Evolutionary conservation across 2,329 filamentous ascomycete species (phyloP), one percentile per base, ranked within the genome.

Genomic region (Thielaviopsis populi): DNA sequence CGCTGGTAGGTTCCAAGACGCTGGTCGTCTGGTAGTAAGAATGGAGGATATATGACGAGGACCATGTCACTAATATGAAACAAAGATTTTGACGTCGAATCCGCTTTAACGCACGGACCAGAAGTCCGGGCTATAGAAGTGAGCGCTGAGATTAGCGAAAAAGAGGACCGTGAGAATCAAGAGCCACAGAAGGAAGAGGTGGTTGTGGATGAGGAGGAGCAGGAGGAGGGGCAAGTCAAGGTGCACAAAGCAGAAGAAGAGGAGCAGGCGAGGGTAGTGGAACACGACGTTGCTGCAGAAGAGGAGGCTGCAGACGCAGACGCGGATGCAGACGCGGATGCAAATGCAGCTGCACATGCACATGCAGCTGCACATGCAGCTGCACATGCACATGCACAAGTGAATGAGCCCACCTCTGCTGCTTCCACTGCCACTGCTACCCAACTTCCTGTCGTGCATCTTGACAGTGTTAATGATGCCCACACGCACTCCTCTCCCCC

Each of bases 31-130:
- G 41, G 42, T 61, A 33, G 40, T 46, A 61, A 61, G 59, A 48
- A 61, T n/a, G 59, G 30, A 33, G 43, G 59, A n/a, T 24, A 48
- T 27, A 46, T 61, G 24, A 61, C 24, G 59, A 61, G 59, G 24
- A 43, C 41, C 41, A 61, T 61, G 59, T 46, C 41, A 61, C 59
- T 61, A 61, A 61, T 61, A 61, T 61, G 59, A 61, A 61, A 43
- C 27, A 24, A 61, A 61, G 59, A 46, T 61, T 61, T 46, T 61
- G 59, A 61, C 59, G 24, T 46, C 59, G 59, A 48, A 33, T 37
- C 59, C 40, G 42, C 59, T 46, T 43, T 46, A 61, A 46, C 40
- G 41, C 41, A 61, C 40, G 22, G n/a, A 48, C 41, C 59, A 33
- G 17, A 61, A 37, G 59, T 46, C 59, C 59, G 43, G 41, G 40